Evolutionary conservation across 179 eudicot genomes (phyloP), one percentile per base, ranked within the genome.

Genomic region (Amaranthus tricolor): DNA sequence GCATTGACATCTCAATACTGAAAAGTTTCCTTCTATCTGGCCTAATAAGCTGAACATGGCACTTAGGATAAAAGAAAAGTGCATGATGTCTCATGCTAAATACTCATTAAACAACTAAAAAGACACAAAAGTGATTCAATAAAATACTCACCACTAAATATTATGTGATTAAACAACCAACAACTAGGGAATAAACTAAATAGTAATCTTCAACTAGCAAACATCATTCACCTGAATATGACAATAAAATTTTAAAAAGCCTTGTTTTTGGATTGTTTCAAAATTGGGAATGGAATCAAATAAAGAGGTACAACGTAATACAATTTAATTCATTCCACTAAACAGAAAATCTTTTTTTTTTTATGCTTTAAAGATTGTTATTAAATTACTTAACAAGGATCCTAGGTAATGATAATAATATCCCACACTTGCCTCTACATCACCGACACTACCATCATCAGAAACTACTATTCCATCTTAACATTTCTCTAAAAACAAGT

Each of bases 221-320:
- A 53, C 70, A 31, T 40, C 40, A 31, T 53, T 31, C 21, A 53
- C 21, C 16, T 53, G 49, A 68, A 54, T 53, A 69, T 69, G 72
- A 31, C 40, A 21, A 17, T 13, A 31, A 15, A 24, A 45, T 17
- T 52, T 6, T 7, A 24, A 54, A 6, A 52, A 53, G 31, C 16
- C 5, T 5, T 21, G 44, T 24, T 68, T 53, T 17, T 48, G 5
- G 16, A 45, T 7, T 53, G 20, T 51, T 6, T 13, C 11, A 53
- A 4, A 6, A 51, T 52, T 31, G 5, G 58, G 7, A 69, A 53
- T 53, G 61, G 43, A 63, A 40, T 31, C 72, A 24, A 53, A 7
- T 51, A 31, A 53, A 52, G 15, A 31, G 40, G 3, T 31, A 31
- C 40, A 31, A 31, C 40, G 3, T 24, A 50, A 68, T 68, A 24